Evolutionary conservation across 73 alveolate species (phyloP).

Genomic region (Effrenium voratum): DNA sequence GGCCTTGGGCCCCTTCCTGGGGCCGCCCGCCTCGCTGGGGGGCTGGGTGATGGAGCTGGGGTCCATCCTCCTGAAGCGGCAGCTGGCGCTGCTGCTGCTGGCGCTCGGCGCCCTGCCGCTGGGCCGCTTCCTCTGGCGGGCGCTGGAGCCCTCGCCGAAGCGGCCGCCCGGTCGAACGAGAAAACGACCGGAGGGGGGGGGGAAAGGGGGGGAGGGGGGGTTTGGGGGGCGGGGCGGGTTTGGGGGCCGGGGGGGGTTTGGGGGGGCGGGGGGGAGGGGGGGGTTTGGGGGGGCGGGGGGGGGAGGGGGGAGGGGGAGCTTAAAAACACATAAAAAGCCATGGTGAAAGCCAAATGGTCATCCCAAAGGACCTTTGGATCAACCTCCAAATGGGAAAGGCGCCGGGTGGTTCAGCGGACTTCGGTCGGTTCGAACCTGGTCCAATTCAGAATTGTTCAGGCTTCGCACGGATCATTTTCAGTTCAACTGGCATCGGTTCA

Average conservation of each 20-base stretch:
- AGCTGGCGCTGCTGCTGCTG: constrained; percentile 14
- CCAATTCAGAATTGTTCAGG: no score
- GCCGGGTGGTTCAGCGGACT: no score
- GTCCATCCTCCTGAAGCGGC: not conserved
- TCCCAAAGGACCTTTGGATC: no score
- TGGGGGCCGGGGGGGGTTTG: not conserved
- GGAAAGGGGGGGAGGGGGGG: no score
- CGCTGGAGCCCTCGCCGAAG: constrained; percentile 50
- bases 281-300: not conserved
- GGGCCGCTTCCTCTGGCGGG: constrained; percentile 39
- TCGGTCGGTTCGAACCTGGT: no score
- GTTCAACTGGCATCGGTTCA: no score
- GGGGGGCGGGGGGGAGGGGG: not conserved
- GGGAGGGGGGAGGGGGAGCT: not conserved
- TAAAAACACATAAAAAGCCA: no score
- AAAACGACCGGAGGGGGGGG: no score
- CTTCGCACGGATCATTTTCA: no score
- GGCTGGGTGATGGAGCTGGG: constrained; percentile 60
- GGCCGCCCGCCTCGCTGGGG: constrained; percentile 25
- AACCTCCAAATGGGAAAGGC: no score
- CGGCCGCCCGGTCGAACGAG: no score
- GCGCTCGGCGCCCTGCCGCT: constrained; percentile 35
- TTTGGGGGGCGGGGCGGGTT: not conserved
- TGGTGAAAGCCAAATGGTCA: no score
- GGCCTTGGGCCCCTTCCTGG: constrained; percentile 63